phyloP scores from a whole-genome alignment of 2,329 filamentous ascomycete species.

The Trichoderma afroharzianum region DNA sequence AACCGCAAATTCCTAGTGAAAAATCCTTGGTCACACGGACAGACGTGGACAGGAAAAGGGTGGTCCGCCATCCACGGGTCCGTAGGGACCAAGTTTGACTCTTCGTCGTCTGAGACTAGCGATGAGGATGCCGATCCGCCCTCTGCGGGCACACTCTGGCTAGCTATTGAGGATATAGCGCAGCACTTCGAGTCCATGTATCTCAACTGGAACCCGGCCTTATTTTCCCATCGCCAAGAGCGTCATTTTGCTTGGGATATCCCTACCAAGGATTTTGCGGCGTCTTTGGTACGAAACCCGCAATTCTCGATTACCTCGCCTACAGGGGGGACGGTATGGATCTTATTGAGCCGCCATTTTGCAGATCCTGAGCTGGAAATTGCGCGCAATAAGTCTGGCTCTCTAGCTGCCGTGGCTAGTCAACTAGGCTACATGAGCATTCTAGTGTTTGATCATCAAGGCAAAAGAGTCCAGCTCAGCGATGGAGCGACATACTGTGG shows the following conservation, averaged over 20 bases:
- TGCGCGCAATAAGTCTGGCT: conserved; percentile 41
- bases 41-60: conserved; percentile 57
- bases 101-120: background rate
- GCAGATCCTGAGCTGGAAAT: conserved; percentile 62
- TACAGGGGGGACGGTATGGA: conserved; percentile 66
- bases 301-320: conserved; percentile 67
- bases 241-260: conserved; percentile 84
- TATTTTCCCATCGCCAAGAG: conserved; percentile 80
- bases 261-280: conserved; percentile 45
- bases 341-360: conserved; percentile 84
- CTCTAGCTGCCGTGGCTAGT: conserved; percentile 44
- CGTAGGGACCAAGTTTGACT: background rate
- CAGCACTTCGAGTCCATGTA: conserved; percentile 96
- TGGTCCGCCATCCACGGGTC: conserved; percentile 20
- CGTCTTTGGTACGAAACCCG: conserved; percentile 61
- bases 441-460: conserved; percentile 70
- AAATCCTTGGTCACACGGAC: conserved; percentile 90
- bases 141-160: conserved; percentile 81
- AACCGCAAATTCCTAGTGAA: conserved; percentile 75
- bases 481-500: conserved; percentile 69
- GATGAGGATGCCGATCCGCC: conserved; percentile 13
- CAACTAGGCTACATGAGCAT: conserved; percentile 82
- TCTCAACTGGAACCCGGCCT: conserved; percentile 89
- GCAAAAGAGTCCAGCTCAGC: conserved; percentile 68
- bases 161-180: conserved; percentile 78